Evolutionary conservation across 2,329 filamentous ascomycete genomes (phyloP).

Genomic region (Calonectria pteridis): DNA sequence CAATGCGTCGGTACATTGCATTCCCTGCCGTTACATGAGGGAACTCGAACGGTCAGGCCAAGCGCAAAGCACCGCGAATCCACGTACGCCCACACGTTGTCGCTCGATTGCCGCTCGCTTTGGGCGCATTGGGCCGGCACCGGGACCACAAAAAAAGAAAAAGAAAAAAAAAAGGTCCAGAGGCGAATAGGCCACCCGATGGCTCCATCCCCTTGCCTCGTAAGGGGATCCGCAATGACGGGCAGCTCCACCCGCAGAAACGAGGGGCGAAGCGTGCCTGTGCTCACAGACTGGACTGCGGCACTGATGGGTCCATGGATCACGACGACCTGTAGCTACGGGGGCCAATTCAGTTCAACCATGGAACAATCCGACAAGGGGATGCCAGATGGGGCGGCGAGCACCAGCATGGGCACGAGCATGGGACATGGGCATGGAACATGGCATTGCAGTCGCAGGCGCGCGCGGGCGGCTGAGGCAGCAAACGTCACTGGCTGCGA

Average conservation of each 20-base stretch:
- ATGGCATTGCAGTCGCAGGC: conserved; percentile 10
- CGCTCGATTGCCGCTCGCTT: conserved; percentile 10
- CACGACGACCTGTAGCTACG: neutral
- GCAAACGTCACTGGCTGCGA: conserved; percentile 13
- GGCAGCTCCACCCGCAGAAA: conserved; percentile 37
- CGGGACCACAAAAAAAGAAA: conserved; percentile 4
- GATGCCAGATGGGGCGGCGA: neutral
- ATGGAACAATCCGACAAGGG: conserved; percentile 15
- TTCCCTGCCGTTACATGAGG: conserved; percentile 1
- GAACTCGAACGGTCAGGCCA: conserved; percentile 6
- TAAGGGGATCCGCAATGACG: conserved; percentile 34
- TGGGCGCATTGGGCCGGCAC: conserved; percentile 18
- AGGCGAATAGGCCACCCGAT: neutral
- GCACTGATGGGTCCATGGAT: conserved; percentile 28
- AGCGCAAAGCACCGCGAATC: neutral
- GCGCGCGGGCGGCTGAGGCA: conserved; percentile 7
- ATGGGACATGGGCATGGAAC: conserved; percentile 7
- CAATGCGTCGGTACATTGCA: conserved; percentile 23
- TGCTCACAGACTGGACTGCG: neutral
- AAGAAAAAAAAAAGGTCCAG: conserved; percentile 17
- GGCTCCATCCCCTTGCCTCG: conserved; percentile 6
- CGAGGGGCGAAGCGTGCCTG: conserved; percentile 32
- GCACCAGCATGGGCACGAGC: neutral
- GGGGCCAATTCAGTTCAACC: neutral
- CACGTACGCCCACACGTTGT: neutral